phyloP scores from a whole-genome alignment of 495 filamentous ascomycete genomes.

The Penicillium argentinense region DNA sequence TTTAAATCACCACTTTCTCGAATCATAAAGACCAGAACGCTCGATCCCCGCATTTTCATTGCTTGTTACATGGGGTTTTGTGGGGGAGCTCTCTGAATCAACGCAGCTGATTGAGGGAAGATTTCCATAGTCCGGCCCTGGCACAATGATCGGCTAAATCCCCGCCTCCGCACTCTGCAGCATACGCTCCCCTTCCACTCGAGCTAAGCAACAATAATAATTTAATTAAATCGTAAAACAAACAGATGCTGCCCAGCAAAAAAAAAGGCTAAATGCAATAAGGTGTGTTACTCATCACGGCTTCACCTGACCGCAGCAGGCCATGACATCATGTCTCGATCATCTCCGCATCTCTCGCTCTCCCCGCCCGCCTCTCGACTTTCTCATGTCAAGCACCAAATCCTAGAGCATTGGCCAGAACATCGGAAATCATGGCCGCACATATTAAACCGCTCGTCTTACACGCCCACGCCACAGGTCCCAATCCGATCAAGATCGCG shows the following conservation, averaged over 20 bases:
- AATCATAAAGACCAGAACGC: too few relatives aligned
- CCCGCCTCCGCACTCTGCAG: background rate
- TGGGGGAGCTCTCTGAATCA: background rate
- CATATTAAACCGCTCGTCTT: conserved; percentile 31
- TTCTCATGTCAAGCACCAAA: background rate
- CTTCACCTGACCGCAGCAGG: too few relatives aligned
- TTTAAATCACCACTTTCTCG: too few relatives aligned
- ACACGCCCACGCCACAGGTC: conserved; percentile 41
- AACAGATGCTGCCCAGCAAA: too few relatives aligned
- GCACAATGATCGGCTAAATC: background rate
- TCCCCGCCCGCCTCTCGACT: too few relatives aligned
- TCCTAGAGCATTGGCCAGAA: too few relatives aligned
- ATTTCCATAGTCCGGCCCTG: background rate
- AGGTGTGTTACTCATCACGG: too few relatives aligned
- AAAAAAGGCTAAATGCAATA: too few relatives aligned
- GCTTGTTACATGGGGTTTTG: background rate
- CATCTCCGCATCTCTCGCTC: conserved; percentile 5
- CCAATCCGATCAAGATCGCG: conserved; percentile 63
- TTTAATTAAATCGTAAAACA: too few relatives aligned
- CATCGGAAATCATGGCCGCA: conserved; percentile 16
- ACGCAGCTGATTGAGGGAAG: conserved; percentile 8
- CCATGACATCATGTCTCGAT: conserved; percentile 23
- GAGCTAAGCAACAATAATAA: too few relatives aligned
- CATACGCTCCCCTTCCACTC: too few relatives aligned
- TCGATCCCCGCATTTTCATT: background rate